These are phyloP conservation scores for Oenanthe sinensis DNA, from an alignment of 129 eudicot genomes.

Conservation along the genomic window DNA sequence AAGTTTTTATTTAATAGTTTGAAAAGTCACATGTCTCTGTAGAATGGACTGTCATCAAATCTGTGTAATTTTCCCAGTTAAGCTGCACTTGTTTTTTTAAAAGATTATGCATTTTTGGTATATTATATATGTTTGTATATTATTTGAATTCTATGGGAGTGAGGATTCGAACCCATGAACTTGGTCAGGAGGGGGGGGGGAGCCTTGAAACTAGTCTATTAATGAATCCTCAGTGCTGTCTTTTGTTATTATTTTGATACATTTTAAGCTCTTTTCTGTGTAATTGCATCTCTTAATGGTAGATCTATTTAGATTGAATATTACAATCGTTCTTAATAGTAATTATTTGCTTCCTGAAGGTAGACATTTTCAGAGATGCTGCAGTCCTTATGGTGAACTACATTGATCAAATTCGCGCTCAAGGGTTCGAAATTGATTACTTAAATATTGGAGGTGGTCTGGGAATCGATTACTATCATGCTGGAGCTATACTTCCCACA, in stretches of 20 bases:
- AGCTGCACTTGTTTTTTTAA: neutral
- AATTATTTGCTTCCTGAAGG: conserved; percentile 20
- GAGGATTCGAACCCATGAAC: neutral
- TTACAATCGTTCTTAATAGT: neutral
- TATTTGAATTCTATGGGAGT: too few species aligned
- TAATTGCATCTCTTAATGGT: neutral
- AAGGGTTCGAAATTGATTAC: conserved; percentile 54
- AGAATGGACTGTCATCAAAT: neutral
- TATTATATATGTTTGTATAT: neutral
- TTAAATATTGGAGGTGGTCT: conserved; percentile 62
- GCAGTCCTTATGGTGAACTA: conserved; percentile 55
- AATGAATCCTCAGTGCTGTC: neutral
- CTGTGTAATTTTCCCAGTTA: neutral
- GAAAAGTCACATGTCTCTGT: neutral
- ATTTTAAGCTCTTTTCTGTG: neutral
- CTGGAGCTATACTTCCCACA: conserved; percentile 58
- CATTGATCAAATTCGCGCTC: conserved; percentile 50
- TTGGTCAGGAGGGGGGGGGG: neutral
- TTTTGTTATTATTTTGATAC: neutral
- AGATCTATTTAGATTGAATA: neutral
- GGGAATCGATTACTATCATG: conserved; percentile 57
- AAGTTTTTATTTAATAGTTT: neutral
- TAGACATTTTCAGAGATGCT: conserved; percentile 56
- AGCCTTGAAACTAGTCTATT: neutral
- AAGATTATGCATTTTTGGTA: neutral